Evolutionary conservation across 148 eudicot genomes (phyloP).

Genomic region (Selenicereus undatus): DNA sequence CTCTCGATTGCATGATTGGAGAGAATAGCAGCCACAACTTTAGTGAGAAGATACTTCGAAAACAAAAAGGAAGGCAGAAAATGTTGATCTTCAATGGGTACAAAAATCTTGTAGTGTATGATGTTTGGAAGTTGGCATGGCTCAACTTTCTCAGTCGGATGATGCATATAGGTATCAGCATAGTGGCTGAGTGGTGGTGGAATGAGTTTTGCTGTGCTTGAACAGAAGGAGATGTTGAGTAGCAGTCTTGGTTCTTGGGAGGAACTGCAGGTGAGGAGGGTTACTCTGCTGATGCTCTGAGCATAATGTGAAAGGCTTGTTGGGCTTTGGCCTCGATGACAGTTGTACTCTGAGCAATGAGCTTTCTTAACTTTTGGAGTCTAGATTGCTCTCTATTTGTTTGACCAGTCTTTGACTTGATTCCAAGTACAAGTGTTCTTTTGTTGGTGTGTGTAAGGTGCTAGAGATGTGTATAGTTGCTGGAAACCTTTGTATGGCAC

Average conservation of each 20-base stretch:
- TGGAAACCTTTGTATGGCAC: background rate
- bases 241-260: background rate
- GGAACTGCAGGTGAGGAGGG: background rate
- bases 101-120: background rate
- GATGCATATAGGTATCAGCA: background rate
- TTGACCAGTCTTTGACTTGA: background rate
- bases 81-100: background rate
- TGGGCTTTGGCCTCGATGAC: background rate
- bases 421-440: background rate
- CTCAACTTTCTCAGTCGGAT: background rate
- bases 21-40: background rate
- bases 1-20: background rate
- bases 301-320: background rate
- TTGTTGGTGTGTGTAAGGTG: background rate
- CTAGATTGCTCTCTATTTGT: background rate
- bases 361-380: background rate
- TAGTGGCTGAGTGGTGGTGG: background rate
- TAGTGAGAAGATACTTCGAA: background rate
- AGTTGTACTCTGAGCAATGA: background rate
- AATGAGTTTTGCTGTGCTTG: constrained; percentile 1
- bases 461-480: background rate
- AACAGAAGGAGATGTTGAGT: background rate
- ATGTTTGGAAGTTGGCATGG: background rate
- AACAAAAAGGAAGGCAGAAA: background rate
- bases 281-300: background rate